These are phyloP conservation scores for Russula vinacea DNA, from an alignment of 768 basidiomycete species.

Conservation along the genomic window DNA sequence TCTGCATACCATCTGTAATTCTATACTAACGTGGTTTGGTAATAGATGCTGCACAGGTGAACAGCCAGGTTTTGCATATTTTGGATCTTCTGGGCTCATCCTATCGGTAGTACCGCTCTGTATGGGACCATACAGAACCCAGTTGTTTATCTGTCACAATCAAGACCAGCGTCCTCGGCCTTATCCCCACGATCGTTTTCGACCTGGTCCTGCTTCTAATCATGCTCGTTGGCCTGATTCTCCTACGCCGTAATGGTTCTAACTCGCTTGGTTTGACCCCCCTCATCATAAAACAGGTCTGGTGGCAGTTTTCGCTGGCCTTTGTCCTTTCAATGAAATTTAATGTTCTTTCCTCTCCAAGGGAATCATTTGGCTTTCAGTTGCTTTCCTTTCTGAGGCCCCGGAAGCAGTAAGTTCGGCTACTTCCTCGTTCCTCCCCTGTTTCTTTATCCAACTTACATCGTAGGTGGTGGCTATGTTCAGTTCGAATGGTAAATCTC, in stretches of 20 bases:
- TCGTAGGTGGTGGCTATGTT: neutral
- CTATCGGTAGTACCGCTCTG: neutral
- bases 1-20: too few relatives aligned
- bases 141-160: neutral
- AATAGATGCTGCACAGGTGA: slow-evolving; percentile 2
- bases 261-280: neutral
- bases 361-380: slow-evolving; percentile 1
- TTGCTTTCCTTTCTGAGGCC: neutral
- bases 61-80: neutral
- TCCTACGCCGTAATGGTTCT: neutral
- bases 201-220: neutral
- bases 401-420: neutral
- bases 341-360: neutral
- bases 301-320: too few relatives aligned
- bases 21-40: neutral
- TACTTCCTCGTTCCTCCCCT: neutral
- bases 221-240: slow-evolving; percentile 8
- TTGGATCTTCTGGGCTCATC: neutral
- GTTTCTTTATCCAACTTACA: neutral
- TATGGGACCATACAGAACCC: neutral
- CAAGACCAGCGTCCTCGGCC: too few relatives aligned
- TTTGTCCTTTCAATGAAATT: neutral
- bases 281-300: slow-evolving; percentile 6
- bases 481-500: neutral
- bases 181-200: neutral